phyloP scores from a whole-genome alignment of 768 basidiomycete species.

The Lentinula sp. region DNA sequence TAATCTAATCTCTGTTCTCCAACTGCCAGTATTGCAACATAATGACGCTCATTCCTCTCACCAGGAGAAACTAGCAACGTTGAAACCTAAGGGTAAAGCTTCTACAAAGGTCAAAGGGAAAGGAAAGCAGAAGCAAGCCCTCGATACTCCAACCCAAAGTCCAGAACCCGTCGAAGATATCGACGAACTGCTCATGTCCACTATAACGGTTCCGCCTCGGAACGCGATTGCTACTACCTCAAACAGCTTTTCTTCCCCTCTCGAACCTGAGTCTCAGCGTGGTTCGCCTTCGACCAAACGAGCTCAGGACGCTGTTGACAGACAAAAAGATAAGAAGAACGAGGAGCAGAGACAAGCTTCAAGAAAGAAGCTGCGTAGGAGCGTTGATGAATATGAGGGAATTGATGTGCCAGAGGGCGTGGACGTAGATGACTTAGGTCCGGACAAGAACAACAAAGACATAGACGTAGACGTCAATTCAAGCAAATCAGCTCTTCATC shows the following conservation, averaged over 20 bases:
- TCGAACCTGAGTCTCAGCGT: neutral
- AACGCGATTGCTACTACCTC: neutral
- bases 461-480: neutral
- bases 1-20: no score
- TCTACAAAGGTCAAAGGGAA: constrained; percentile 14
- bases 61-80: constrained; percentile 11
- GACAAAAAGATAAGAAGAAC: constrained; percentile 1
- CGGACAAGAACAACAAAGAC: no score
- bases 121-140: constrained; percentile 20
- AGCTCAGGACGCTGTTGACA: constrained; percentile 5
- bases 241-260: neutral
- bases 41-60: neutral
- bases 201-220: neutral
- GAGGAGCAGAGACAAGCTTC: neutral
- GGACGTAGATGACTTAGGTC: neutral
- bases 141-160: constrained; percentile 27
- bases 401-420: neutral
- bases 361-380: neutral
- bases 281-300: neutral
- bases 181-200: constrained; percentile 9
- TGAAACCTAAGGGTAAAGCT: constrained; percentile 19
- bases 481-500: constrained; percentile 6
- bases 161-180: constrained; percentile 29
- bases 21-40: no score
- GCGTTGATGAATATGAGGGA: neutral